Evolutionary conservation across 768 basidiomycete genomes (phyloP), one percentile per base, ranked within the genome.

Genomic region (Chalciporus piperatus): DNA sequence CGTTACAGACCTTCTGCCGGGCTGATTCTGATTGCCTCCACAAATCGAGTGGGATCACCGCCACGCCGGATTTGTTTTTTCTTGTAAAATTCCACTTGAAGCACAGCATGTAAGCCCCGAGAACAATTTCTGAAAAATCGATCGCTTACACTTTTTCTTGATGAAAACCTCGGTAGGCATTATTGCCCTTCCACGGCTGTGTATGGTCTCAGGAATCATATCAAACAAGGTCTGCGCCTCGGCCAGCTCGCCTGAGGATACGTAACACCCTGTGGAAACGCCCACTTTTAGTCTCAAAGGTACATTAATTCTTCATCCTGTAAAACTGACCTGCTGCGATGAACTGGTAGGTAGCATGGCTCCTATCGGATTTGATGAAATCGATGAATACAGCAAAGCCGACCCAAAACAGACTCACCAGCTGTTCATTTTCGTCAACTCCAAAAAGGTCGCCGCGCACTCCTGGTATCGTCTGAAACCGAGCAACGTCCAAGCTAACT

Each of bases 281-380:
- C 7, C n/a, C 10, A 5, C 12, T 0, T 14, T 59, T 35, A 43
- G 17, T 56, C 10, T 3, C 25, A 48, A 41, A 42, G 3, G 14
- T 17, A 30, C 37, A 30, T 6, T 30, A 13, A 47, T 33, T 5
- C 16, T 8, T 13, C 28, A 25, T 46, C 19, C 28, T n/a, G 52
- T 46, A n/a, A n/a, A 48, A 50, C 69, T 47, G 23, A 70, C 82
- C 85, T n/a, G 84, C 87, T 19, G 86, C 83, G 30, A 89, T 78
- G 64, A 85, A 89, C 56, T 83, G 82, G 65, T 91, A 91, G 10
- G 89, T 90, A 3, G 79, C 87, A 46, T 87, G 89, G 61, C 83
- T 85, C 87, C 86, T 87, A 56, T 7, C 16, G 47, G 16, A 35
- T 28, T 33, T 2, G 16, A 49, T 22, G 37, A 7, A n/a, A 27